Conservation (phyloP, 208 protist genomes). For the Tetramitus jugosus region DNA sequence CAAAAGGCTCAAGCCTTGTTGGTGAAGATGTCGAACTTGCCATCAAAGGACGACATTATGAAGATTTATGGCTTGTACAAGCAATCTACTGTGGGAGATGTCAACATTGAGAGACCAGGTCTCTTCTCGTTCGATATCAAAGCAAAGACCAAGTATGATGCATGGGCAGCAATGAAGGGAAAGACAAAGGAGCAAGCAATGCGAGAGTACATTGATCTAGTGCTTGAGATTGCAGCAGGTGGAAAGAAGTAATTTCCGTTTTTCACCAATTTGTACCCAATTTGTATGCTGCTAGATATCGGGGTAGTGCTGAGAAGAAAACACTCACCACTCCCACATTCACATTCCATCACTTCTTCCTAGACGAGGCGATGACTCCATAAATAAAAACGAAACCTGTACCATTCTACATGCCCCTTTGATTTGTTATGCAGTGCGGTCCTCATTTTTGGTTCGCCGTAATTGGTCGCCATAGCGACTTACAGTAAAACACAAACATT, state of each 20-base stretch:
- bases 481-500: too few relatives aligned
- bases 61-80: conserved; percentile 90
- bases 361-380: too few relatives aligned
- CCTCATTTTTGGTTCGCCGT: too few relatives aligned
- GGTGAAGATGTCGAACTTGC: not conserved
- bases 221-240: not conserved
- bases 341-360: too few relatives aligned
- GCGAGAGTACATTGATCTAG: conserved; percentile 49
- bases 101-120: conserved; percentile 36
- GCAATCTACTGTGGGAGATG: conserved; percentile 87
- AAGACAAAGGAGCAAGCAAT: conserved; percentile 67
- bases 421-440: too few relatives aligned
- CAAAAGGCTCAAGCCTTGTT: not conserved
- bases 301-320: too few relatives aligned
- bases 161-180: conserved; percentile 68
- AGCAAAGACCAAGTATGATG: conserved; percentile 69
- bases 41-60: conserved; percentile 68
- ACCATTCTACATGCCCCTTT: too few relatives aligned
- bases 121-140: not conserved
- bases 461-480: too few relatives aligned
- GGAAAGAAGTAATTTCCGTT: not conserved
- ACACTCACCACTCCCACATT: too few relatives aligned
- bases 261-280: too few relatives aligned
- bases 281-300: too few relatives aligned
- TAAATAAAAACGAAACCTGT: too few relatives aligned